phyloP scores from a whole-genome alignment of 2,329 filamentous ascomycete genomes.

The Aspergillus niger region DNA sequence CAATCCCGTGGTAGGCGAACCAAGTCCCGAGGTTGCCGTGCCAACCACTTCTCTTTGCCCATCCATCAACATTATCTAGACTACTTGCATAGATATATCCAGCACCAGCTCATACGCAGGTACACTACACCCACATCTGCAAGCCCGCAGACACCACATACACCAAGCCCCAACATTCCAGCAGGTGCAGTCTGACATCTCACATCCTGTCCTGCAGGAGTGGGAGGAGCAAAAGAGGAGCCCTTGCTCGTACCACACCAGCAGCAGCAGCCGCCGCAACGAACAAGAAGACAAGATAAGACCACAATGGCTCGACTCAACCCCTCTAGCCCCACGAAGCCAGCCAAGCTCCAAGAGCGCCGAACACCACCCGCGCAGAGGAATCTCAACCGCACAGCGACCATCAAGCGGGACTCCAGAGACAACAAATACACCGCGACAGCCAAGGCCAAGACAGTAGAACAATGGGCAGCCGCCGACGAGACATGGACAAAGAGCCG shows the following conservation, averaged over 20 bases:
- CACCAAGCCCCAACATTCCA: neutral
- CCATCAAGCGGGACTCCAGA: conserved; percentile 4
- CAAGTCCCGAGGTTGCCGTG: conserved; percentile 1
- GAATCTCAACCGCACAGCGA: neutral
- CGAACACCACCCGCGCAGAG: neutral
- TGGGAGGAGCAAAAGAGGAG: neutral
- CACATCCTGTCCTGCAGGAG: neutral
- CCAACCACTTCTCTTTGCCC: neutral
- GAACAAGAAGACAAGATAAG: conserved; percentile 2
- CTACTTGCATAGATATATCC: no score
- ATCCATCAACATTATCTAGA: neutral
- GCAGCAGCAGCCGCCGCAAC: no score
- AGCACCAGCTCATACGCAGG: conserved; percentile 2
- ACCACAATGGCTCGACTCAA: conserved; percentile 32
- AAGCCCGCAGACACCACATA: neutral
- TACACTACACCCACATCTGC: neutral
- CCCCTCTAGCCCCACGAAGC: conserved; percentile 23
- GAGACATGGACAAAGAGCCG: conserved; percentile 12
- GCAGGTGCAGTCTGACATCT: conserved; percentile 2
- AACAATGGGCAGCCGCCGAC: conserved; percentile 15
- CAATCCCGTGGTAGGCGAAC: neutral
- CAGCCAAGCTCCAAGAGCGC: conserved; percentile 3
- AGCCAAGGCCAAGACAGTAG: conserved; percentile 4
- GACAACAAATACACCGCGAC: neutral
- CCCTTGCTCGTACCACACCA: no score